Base-by-base conservation (phyloP, 768 basidiomycete species). In the Holtermanniella nyarrowii region DNA sequence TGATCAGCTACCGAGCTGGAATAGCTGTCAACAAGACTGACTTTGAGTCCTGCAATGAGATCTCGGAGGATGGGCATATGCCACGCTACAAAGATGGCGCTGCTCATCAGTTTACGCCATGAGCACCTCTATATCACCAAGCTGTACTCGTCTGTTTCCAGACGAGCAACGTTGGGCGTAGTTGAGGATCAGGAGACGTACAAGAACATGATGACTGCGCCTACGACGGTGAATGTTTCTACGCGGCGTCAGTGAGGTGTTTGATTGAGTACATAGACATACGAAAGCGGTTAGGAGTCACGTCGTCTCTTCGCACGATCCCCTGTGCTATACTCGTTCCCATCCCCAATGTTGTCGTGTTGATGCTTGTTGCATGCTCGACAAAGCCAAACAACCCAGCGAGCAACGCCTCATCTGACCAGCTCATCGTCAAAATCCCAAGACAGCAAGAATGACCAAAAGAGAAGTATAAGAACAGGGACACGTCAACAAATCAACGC, bases 21-120 rank as follows among this genome's bases (percentile, higher is more conserved):
- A 18, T 44, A 7, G 14, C 26, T 5, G 26, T n/a, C 13, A 39
- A 13, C 37, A 31, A 23, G 26, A 54, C 66, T 50, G 31, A 71
- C 69, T 55, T 71, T 71, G 43, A 71, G 47, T 7, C 63, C 69
- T 10, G 64, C 54, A 44, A 71, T 71, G 5, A 63, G 25, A 46
- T 71, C 69, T 44, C 69, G 26, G 25, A 71, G 42, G 21, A 71
- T 52, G 12, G 69, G 69, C 43, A 69, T 55, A 54, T 69, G 66
- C 69, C 69, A 71, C 10, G 64, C 60, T 31, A 69, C 62, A 22
- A 69, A 50, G 22, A 66, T 64, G 0, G 53, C 63, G 44, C 69
- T 39, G 46, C 69, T 64, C 59, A 66, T 66, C 61, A 56, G 66
- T 68, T 40, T 59, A 64, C 18, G 63, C 65, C 46, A 70, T 67